Evolutionary conservation across 257 asterid genomes (phyloP).

Genomic region (Gynochthodes officinalis): DNA sequence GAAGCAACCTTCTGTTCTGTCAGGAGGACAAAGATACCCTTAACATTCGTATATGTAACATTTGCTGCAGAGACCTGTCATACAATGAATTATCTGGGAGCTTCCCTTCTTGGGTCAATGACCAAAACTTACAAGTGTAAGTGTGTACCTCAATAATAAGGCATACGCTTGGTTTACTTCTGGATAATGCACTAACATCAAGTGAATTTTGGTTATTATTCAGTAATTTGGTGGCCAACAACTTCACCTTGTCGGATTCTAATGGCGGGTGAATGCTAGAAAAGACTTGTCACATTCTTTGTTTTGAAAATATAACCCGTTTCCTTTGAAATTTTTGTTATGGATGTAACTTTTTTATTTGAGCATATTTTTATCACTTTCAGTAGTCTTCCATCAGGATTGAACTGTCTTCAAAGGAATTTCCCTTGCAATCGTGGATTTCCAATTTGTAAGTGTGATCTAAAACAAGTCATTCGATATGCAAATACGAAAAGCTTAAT

Average conservation of each 20-base stretch:
- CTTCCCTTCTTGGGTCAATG: constrained; percentile 68
- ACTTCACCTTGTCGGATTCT: constrained; percentile 48
- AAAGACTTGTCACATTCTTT: no score
- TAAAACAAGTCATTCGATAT: background rate
- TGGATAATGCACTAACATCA: constrained; percentile 4
- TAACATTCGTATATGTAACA: background rate
- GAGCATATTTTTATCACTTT: no score
- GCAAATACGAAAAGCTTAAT: background rate
- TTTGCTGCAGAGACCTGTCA: constrained; percentile 57
- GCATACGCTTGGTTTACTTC: background rate
- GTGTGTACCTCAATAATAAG: constrained; percentile 17
- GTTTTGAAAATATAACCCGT: no score
- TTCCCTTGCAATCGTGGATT: constrained; percentile 61
- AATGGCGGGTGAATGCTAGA: constrained; percentile 42
- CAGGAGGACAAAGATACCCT: background rate
- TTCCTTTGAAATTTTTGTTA: no score
- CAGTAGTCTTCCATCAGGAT: constrained; percentile 54
- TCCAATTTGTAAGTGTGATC: constrained; percentile 47
- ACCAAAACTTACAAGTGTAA: constrained; percentile 48
- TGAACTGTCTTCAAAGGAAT: constrained; percentile 63
- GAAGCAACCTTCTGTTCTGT: background rate
- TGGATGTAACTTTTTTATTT: no score
- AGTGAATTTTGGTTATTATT: constrained; percentile 10
- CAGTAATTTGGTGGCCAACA: constrained; percentile 77
- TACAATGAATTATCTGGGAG: constrained; percentile 67